phyloP scores from a whole-genome alignment of 306 rosid genomes.

The Glycine latifolia region DNA sequence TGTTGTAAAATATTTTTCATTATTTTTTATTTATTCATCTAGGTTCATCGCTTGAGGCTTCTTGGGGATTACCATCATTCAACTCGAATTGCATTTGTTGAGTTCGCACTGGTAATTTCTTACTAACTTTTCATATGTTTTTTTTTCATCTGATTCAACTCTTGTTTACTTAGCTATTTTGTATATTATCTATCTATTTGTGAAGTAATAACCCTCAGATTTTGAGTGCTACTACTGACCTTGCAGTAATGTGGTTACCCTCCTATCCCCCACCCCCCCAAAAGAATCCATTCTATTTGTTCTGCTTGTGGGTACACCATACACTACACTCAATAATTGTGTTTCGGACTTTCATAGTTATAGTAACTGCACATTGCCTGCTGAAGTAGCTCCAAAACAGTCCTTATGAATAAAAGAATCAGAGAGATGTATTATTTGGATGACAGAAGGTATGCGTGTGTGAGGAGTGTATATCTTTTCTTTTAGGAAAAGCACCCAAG shows the following conservation, averaged over 20 bases:
- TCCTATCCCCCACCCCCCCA: no score
- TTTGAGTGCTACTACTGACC: no score
- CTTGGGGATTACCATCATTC: conserved; percentile 97
- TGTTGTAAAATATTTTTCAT: conserved; percentile 29
- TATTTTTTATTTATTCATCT: conserved; percentile 37
- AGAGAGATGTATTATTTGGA: neutral
- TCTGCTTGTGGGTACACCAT: no score
- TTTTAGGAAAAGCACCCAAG: neutral
- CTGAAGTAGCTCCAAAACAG: neutral
- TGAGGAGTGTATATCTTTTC: neutral
- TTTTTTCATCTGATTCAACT: conserved; percentile 28
- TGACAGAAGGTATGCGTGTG: no score
- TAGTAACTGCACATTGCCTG: neutral
- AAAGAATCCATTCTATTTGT: no score
- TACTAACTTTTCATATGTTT: neutral
- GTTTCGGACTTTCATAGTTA: no score
- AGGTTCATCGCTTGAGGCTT: conserved; percentile 98
- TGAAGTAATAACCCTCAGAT: conserved; percentile 3
- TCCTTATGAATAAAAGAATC: neutral
- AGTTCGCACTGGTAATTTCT: conserved; percentile 76
- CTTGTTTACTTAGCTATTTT: conserved; percentile 8
- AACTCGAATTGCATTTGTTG: conserved; percentile 97
- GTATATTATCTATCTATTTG: conserved; percentile 4
- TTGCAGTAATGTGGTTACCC: no score
- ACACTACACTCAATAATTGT: no score